Evolutionary conservation across 202 grass and related monocot species (phyloP), one percentile per base, ranked within the genome.

Genomic region (Bolboschoenoplectus hybrid): DNA sequence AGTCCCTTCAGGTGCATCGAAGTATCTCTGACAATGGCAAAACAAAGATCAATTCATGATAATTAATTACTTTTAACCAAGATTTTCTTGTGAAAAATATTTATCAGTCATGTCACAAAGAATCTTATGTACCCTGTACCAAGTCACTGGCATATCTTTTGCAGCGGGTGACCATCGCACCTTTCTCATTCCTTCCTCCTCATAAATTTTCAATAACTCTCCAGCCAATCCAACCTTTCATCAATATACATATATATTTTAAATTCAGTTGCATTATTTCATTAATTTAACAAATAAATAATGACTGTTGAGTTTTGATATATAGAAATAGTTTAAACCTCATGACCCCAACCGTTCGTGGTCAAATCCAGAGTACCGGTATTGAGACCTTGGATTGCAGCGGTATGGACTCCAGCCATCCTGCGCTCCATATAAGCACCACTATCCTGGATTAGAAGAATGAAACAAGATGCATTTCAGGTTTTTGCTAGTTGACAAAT

Each of bases 331-430:
- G 2, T 20, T 16, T 84, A 41, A 88, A 95, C 96, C 89, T 90
- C 85, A 89, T 98, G 96, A 52, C 93, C 96, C 96, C 96, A 98
- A 4, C 86, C 86, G 66, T 91, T 95, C 14, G 16, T 34, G 39
- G 88, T 88, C 72, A 98, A 87, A 81, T 98, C 96, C 84, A 98
- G 87, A 14, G 96, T 94, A 58, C 96, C 96, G 26, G 91, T 92
- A 74, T 95, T 95, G 74, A 98, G 96, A 88, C 91, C 96, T 87
- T 92, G 93, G 72, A 98, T 81, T 63, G 34, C 67, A 57, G 87
- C 88, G 10, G 89, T 87, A 68, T 92, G 89, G 43, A 98, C 85
- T 45, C 96, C 91, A 1, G 89, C 90, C 86, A 91, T 90, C 64
- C 88, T 34, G 26, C 85, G 83, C 78, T 93, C 93, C 80, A 94